phyloP scores from a whole-genome alignment of 768 basidiomycete genomes.

The Collybia sordida region DNA sequence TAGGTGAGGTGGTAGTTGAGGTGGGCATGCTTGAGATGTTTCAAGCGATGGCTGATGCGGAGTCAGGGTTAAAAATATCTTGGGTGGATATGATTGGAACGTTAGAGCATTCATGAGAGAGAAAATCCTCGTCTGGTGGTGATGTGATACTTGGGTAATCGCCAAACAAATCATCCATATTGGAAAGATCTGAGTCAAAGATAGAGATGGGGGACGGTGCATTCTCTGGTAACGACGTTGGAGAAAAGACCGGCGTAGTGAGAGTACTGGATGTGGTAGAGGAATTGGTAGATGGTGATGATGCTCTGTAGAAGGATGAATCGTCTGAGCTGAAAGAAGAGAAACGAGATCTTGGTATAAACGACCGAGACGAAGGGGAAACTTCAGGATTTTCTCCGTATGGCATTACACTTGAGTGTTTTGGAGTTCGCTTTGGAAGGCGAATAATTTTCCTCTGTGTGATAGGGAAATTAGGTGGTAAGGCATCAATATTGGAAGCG shows the following conservation, averaged over 20 bases:
- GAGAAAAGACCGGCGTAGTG: conserved; percentile 9
- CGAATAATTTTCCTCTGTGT: conserved; percentile 18
- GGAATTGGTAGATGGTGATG: conserved; percentile 15
- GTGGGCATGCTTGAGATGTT: no score
- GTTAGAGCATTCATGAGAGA: not conserved
- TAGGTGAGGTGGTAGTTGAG: no score
- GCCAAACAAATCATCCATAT: conserved; percentile 1
- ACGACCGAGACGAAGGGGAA: conserved; percentile 7
- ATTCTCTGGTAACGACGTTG: conserved; percentile 2
- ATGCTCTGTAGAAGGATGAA: conserved; percentile 9
- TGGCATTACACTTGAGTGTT: conserved; percentile 10
- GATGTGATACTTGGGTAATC: not conserved
- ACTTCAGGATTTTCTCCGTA: conserved; percentile 10
- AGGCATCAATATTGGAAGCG: not conserved
- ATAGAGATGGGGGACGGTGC: not conserved
- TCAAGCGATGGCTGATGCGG: no score
- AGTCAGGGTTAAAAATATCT: no score
- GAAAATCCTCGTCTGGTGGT: not conserved
- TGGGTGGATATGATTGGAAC: not conserved
- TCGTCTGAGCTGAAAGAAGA: conserved; percentile 7
- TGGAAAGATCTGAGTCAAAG: conserved; percentile 9
- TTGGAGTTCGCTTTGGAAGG: conserved; percentile 24
- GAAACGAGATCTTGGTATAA: conserved; percentile 9
- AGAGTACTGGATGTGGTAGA: conserved; percentile 9
- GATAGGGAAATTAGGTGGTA: not conserved